These are phyloP conservation scores for Hypoxylon sp. DNA, from an alignment of 2,329 filamentous ascomycete genomes.

Conservation along the genomic window DNA sequence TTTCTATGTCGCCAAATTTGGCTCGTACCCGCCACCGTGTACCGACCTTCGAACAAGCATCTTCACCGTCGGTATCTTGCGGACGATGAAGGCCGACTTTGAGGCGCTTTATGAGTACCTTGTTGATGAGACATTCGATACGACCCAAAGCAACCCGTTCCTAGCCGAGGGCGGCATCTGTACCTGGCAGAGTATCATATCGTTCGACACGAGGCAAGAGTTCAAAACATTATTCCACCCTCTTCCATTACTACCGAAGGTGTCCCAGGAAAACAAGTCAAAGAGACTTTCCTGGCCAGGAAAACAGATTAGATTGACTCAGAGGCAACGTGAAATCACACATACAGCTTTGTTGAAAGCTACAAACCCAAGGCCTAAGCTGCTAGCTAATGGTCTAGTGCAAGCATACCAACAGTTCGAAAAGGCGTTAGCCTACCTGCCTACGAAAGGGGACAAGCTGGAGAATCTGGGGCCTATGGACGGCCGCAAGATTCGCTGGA, in stretches of 20 bases:
- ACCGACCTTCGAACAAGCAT: conserved; percentile 51
- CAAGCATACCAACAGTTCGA: conserved; percentile 76
- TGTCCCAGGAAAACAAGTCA: conserved; percentile 25
- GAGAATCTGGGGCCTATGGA: conserved; percentile 69
- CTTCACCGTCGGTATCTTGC: conserved; percentile 66
- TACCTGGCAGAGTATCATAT: conserved; percentile 70
- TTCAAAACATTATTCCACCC: conserved; percentile 69
- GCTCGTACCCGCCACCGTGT: conserved; percentile 72
- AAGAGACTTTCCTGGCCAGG: conserved; percentile 54
- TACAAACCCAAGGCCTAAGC: conserved; percentile 53
- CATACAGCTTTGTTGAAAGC: conserved; percentile 62
- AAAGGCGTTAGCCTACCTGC: conserved; percentile 59
- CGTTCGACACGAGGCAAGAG: conserved; percentile 69
- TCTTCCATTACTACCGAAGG: conserved; percentile 70
- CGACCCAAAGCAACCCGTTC: conserved; percentile 58
- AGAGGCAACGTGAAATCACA: conserved; percentile 57
- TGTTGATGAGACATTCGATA: conserved; percentile 66
- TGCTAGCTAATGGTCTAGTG: conserved; percentile 65
- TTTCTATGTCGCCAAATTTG: conserved; percentile 72
- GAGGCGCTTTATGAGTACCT: conserved; percentile 74
- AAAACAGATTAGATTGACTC: conserved; percentile 52
- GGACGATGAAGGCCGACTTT: conserved; percentile 73
- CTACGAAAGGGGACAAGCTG: conserved; percentile 61
- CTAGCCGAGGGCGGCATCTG: conserved; percentile 72
- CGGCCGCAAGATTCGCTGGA: conserved; percentile 79